Percentiles rank a stretch among this genome's conserved stretches.
These are phyloP conservation scores for Populus deltoides DNA, from an alignment of 345 rosid species.

Conservation along the genomic window DNA sequence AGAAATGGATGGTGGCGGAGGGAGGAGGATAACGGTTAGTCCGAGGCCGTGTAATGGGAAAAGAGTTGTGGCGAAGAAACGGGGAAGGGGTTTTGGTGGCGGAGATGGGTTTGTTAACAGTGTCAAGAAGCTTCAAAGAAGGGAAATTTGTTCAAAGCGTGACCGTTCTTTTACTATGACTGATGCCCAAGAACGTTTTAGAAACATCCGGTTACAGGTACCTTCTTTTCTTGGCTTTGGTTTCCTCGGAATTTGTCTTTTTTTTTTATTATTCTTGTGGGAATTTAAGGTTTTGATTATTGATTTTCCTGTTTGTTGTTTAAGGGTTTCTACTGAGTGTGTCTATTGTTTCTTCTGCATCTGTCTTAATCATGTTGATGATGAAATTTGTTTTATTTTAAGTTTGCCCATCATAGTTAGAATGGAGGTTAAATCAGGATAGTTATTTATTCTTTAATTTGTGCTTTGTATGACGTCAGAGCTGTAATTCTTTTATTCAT, in stretches of 20 bases:
- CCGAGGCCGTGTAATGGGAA: conserved; percentile 61
- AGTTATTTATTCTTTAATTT: too few species aligned
- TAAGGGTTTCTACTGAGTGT: neutral
- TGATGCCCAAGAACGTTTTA: conserved; percentile 64
- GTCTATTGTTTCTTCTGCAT: neutral
- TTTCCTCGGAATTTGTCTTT: neutral
- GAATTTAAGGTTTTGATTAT: neutral
- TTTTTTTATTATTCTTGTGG: neutral
- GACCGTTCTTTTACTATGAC: conserved; percentile 58
- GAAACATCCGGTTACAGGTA: conserved; percentile 68
- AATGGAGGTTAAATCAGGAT: neutral
- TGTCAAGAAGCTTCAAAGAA: conserved; percentile 67
- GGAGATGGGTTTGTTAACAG: conserved; percentile 61
- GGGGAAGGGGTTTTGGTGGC: conserved; percentile 39
- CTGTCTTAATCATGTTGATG: neutral
- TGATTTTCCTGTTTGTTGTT: neutral
- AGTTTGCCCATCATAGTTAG: neutral
- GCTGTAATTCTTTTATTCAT: neutral
- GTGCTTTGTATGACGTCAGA: too few species aligned
- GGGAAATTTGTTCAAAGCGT: conserved; percentile 66
- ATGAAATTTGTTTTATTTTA: too few species aligned
- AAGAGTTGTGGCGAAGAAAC: conserved; percentile 57
- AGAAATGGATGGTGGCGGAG: conserved; percentile 28
- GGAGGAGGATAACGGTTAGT: conserved; percentile 52
- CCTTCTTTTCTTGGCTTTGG: neutral